Evolutionary conservation across 805 yeast species (phyloP).

Genomic region (Candida hispaniensis): DNA sequence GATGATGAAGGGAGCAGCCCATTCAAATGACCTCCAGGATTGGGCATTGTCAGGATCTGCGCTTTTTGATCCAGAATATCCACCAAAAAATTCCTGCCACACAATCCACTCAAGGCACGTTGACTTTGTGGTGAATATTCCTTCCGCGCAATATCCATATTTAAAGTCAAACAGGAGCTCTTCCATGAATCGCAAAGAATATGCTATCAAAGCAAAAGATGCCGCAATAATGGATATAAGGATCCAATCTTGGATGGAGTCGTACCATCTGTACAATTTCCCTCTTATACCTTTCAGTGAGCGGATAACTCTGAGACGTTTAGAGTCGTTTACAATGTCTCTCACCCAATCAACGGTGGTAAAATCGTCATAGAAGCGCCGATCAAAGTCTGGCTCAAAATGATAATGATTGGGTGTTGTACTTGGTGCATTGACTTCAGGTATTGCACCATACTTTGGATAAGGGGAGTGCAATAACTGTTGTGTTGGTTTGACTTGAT

Average conservation of each 20-base stretch:
- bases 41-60: not conserved
- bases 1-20: conserved; percentile 29
- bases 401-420: conserved; percentile 4
- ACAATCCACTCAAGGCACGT: conserved; percentile 35
- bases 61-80: conserved; percentile 2
- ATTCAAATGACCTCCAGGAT: no score
- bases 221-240: conserved; percentile 39
- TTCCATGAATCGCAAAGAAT: conserved; percentile 39
- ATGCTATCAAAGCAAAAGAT: conserved; percentile 41
- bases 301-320: conserved; percentile 33
- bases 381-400: conserved; percentile 12
- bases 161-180: conserved; percentile 40
- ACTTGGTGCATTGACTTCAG: conserved; percentile 5
- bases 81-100: conserved; percentile 32
- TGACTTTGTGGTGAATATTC: conserved; percentile 30
- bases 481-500: not conserved
- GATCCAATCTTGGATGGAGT: conserved; percentile 40
- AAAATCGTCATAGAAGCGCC: conserved; percentile 46
- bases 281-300: conserved; percentile 30
- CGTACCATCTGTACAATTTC: conserved; percentile 27
- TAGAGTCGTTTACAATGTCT: conserved; percentile 37
- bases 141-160: conserved; percentile 40
- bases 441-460: conserved; percentile 4
- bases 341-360: conserved; percentile 53
- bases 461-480: not conserved